Evolutionary conservation across 805 yeast species (phyloP).

Genomic region (Cyberlindnera xylosilytica): DNA sequence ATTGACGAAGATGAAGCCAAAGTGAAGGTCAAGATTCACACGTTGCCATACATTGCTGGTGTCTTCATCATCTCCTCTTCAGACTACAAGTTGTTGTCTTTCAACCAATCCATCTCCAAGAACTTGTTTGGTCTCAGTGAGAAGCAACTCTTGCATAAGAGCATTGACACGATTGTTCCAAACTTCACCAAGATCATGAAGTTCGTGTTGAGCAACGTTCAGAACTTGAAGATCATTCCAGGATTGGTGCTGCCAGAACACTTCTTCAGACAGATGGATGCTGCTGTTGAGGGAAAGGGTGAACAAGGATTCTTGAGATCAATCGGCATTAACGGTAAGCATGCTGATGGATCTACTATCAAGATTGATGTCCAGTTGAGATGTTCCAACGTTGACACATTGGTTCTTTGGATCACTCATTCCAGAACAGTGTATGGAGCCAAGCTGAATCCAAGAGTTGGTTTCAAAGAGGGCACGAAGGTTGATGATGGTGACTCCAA

Average conservation of each 20-base stretch:
- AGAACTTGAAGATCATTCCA: conserved; percentile 40
- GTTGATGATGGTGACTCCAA: conserved; percentile 5
- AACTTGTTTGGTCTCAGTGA: conserved; percentile 72
- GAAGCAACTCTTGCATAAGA: conserved; percentile 37
- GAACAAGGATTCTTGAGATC: conserved; percentile 58
- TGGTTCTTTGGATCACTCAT: conserved; percentile 83
- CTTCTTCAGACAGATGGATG: conserved; percentile 68
- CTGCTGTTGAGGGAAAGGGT: conserved; percentile 28
- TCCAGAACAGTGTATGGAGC: conserved; percentile 44
- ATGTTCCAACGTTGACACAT: conserved; percentile 54
- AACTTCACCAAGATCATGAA: conserved; percentile 44
- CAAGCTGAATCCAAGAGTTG: conserved; percentile 17
- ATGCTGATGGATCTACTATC: conserved; percentile 63
- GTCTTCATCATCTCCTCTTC: conserved; percentile 59
- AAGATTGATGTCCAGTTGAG: conserved; percentile 79
- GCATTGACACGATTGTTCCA: conserved; percentile 61
- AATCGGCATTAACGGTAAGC: conserved; percentile 65
- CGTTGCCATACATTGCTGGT: conserved; percentile 86
- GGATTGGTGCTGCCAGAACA: conserved; percentile 92
- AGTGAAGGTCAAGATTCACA: conserved; percentile 63
- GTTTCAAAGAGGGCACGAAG: conserved; percentile 15
- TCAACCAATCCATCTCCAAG: conserved; percentile 74
- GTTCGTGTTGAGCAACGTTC: conserved; percentile 33
- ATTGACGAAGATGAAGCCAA: conserved; percentile 43
- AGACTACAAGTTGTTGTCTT: conserved; percentile 54